These are phyloP conservation scores for Fusarium temperatum DNA, from an alignment of 2,329 filamentous ascomycete species.

Conservation along the genomic window DNA sequence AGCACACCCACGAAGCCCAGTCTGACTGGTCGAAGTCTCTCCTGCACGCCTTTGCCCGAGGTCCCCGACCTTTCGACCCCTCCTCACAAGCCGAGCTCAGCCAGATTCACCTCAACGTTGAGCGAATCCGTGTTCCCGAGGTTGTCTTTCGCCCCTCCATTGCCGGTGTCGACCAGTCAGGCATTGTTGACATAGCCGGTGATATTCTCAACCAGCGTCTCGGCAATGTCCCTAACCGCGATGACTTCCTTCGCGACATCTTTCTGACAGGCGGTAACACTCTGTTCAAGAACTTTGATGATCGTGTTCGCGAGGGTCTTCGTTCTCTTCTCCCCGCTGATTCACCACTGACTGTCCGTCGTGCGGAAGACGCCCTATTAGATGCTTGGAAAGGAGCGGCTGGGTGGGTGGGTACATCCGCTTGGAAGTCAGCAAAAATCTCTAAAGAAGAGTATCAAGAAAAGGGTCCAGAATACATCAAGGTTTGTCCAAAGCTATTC, in stretches of 20 bases:
- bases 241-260: conserved; percentile 81
- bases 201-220: conserved; percentile 90
- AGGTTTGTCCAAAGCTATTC: conserved; percentile 61
- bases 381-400: conserved; percentile 97
- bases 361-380: conserved; percentile 77
- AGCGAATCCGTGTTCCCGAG: conserved; percentile 93
- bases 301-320: conserved; percentile 78
- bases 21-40: conserved; percentile 94
- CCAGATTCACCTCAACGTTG: conserved; percentile 95
- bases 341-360: conserved; percentile 73
- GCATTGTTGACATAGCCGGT: conserved; percentile 89
- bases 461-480: conserved; percentile 93
- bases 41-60: conserved; percentile 88
- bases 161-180: conserved; percentile 91
- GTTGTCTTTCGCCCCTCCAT: conserved; percentile 93
- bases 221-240: conserved; percentile 62
- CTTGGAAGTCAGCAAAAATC: conserved; percentile 72
- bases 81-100: conserved; percentile 81
- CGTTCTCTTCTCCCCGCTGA: conserved; percentile 76
- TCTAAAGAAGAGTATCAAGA: conserved; percentile 86
- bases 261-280: conserved; percentile 96
- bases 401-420: conserved; percentile 74
- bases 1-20: conserved; percentile 90
- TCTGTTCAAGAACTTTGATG: conserved; percentile 86
- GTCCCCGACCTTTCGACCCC: conserved; percentile 84